Percentiles rank a stretch among this genome's conserved stretches.
These are phyloP conservation scores for Globisporangium yorkense DNA, from an alignment of 352 stramenopile species.

Conservation along the genomic window DNA sequence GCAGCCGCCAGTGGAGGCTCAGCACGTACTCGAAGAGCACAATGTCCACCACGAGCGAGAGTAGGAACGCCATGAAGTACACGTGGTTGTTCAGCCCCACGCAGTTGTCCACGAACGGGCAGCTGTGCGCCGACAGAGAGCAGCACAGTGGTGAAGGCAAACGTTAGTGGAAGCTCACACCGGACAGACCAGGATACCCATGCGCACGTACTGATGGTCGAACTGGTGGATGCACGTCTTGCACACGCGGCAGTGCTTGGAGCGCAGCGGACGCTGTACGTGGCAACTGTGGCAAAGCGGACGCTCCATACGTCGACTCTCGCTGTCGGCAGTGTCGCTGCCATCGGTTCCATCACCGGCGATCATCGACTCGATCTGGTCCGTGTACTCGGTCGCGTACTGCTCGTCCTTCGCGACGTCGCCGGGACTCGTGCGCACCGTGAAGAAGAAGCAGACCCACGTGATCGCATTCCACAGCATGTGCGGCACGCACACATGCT, in stretches of 20 bases:
- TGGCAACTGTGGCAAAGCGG: slow-evolving; percentile 83
- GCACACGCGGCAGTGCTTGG: slow-evolving; percentile 90
- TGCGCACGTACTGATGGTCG: slow-evolving; percentile 92
- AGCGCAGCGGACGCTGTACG: slow-evolving; percentile 64
- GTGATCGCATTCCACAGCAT: slow-evolving; percentile 51
- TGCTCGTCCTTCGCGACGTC: slow-evolving; percentile 29
- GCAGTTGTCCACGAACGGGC: slow-evolving; percentile 98
- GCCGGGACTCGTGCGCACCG: slow-evolving; percentile 50
- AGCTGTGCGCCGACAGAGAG: slow-evolving; percentile 23
- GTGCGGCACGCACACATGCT: slow-evolving; percentile 55
- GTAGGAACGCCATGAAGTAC: slow-evolving; percentile 63
- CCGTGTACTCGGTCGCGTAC: slow-evolving; percentile 44
- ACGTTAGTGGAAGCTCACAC: slow-evolving; percentile 24
- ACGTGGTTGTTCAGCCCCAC: slow-evolving; percentile 98
- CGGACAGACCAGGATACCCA: slow-evolving; percentile 81
- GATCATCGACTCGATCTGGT: slow-evolving; percentile 49
- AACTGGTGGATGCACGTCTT: slow-evolving; percentile 94
- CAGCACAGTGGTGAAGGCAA: no score
- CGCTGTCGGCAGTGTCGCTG: slow-evolving; percentile 12
- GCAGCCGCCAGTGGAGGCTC: slow-evolving; percentile 44
- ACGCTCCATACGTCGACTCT: slow-evolving; percentile 46
- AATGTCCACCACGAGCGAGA: slow-evolving; percentile 36
- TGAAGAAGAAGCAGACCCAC: slow-evolving; percentile 63
- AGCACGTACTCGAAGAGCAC: slow-evolving; percentile 53
- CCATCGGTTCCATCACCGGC: slow-evolving; percentile 10